Evolutionary conservation across 2,329 filamentous ascomycete species (phyloP), one percentile per base, ranked within the genome.

Genomic region (Beauveria pseudobassiana): DNA sequence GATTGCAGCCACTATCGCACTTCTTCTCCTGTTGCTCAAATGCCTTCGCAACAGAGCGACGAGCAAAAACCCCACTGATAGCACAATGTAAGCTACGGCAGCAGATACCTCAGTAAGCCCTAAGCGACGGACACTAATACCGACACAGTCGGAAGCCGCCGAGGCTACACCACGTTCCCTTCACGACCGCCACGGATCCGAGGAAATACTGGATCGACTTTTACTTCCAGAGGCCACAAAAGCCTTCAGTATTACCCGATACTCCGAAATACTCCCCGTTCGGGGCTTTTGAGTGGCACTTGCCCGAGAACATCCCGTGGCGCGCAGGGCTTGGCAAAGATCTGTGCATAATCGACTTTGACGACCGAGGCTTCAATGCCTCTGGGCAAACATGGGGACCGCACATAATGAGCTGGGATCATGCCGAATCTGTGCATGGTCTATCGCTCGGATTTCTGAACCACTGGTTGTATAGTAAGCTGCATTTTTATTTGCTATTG

Each of bases 301-400:
- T 76, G 9, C 64, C 68, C 7, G 68, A 64, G 7, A 62, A 69
- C n/a, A n/a, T 63, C 3, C 54, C 68, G n/a, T 77, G 74, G 67
- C 71, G 67, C 10, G 63, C 72, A 45, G 61, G 67, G 9, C 64
- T 78, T 45, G 73, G 75, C 57, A 68, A 76, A 65, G 70, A 76
- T 2, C 66, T 79, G 8, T 78, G 76, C 73, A 77, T 79, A 64
- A 75, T 79, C 64, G 77, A 79, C 62, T 69, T 79, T 51, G 77
- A 79, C 66, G 77, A 74, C 66, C 75, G 77, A 34, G 67, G 68
- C 2, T 78, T 78, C 59, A 65, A 71, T 54, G 67, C 68, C 50
- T 63, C 72, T 3, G 72, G 73, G 34, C 68, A 74, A 65, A 68
- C 77, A 48, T 79, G 76, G 55, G 69, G 70, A 6, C 64, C 70